Conservation (phyloP, 2,329 filamentous ascomycete genomes). For the Cladosporium cucumerinum region DNA sequence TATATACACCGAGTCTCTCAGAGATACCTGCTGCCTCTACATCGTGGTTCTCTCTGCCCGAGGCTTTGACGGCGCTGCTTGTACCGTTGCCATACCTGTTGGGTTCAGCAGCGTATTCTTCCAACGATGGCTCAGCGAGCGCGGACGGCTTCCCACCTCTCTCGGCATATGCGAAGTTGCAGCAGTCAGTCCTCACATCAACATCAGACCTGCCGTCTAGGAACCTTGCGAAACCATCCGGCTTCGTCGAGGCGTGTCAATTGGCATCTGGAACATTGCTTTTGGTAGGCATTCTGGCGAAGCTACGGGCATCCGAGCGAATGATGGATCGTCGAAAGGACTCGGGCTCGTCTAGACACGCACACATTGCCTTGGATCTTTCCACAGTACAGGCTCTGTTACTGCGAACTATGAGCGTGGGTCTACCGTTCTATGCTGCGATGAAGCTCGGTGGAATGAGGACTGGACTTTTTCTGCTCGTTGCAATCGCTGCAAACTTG, state of each 20-base stretch:
- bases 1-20: constrained; percentile 22
- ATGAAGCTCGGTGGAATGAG: constrained; percentile 54
- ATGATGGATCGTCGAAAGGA: constrained; percentile 33
- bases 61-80: constrained; percentile 50
- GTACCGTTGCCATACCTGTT: constrained; percentile 49
- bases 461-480: constrained; percentile 51
- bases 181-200: constrained; percentile 24
- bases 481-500: constrained; percentile 29
- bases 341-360: constrained; percentile 16
- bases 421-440: constrained; percentile 55
- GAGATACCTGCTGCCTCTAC: constrained; percentile 22
- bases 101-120: constrained; percentile 45
- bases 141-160: constrained; percentile 29
- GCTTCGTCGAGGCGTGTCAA: constrained; percentile 44
- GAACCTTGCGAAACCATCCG: constrained; percentile 19
- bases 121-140: constrained; percentile 18
- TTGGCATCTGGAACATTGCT: constrained; percentile 47
- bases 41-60: constrained; percentile 39
- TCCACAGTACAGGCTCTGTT: background rate
- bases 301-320: constrained; percentile 29
- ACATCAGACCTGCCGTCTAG: constrained; percentile 15
- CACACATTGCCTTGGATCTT: constrained; percentile 19
- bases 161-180: constrained; percentile 30
- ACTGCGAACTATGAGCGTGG: constrained; percentile 25
- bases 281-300: constrained; percentile 42